phyloP scores from a whole-genome alignment of 768 basidiomycete genomes.

The Lanmaoa pseudosensibilis region DNA sequence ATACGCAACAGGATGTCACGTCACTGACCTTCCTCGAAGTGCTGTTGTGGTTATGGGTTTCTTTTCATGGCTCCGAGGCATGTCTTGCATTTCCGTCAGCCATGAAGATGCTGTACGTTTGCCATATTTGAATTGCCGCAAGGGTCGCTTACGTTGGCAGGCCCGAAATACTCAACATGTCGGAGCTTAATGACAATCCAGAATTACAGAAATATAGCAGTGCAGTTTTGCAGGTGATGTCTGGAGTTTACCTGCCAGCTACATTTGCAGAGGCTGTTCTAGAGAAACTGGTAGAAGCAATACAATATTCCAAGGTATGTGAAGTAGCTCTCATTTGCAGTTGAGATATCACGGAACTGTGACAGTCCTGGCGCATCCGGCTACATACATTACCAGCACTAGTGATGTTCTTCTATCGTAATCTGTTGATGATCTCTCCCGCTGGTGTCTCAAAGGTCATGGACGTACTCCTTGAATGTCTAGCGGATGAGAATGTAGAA shows the following conservation, averaged over 20 bases:
- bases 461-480: slow-evolving; percentile 80
- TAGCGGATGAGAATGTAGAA: slow-evolving; percentile 89
- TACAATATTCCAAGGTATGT: slow-evolving; percentile 75
- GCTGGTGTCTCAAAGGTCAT: slow-evolving; percentile 67
- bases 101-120: slow-evolving; percentile 70
- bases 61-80: slow-evolving; percentile 73
- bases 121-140: not conserved
- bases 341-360: slow-evolving; percentile 11
- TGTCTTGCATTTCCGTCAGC: slow-evolving; percentile 76
- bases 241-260: slow-evolving; percentile 72
- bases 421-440: slow-evolving; percentile 74
- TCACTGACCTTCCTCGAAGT: slow-evolving; percentile 44
- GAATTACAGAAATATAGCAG: slow-evolving; percentile 82
- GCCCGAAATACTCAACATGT: slow-evolving; percentile 86
- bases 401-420: slow-evolving; percentile 89
- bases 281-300: slow-evolving; percentile 61
- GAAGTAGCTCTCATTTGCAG: not conserved
- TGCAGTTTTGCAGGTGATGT: slow-evolving; percentile 78
- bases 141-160: slow-evolving; percentile 39
- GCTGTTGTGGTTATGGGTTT: slow-evolving; percentile 77
- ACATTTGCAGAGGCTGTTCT: slow-evolving; percentile 63
- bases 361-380: slow-evolving; percentile 87
- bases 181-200: slow-evolving; percentile 82
- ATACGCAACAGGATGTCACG: not conserved
- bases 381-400: slow-evolving; percentile 85